These are phyloP conservation scores for Harringtonia aguacate DNA, from an alignment of 2,329 filamentous ascomycete genomes.

Conservation along the genomic window DNA sequence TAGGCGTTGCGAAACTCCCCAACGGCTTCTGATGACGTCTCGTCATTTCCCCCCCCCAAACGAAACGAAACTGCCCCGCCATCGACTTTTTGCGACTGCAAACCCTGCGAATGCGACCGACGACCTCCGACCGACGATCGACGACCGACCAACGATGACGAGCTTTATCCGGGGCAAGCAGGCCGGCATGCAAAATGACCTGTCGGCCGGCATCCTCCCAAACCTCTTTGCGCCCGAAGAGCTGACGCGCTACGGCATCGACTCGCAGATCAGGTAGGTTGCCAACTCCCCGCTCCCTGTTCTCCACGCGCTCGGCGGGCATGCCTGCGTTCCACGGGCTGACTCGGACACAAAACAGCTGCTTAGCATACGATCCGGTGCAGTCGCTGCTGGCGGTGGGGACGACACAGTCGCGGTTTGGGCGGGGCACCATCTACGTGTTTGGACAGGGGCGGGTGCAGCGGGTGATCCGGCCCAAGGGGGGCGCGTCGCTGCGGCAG, in stretches of 20 bases:
- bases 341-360: slow-evolving; percentile 41
- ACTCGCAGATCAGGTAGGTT: slow-evolving; percentile 59
- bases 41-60: not conserved
- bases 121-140: not conserved
- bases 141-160: slow-evolving; percentile 48
- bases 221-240: slow-evolving; percentile 78
- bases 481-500: slow-evolving; percentile 62
- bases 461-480: slow-evolving; percentile 59
- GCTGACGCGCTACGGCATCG: slow-evolving; percentile 72
- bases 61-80: not conserved
- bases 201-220: slow-evolving; percentile 69
- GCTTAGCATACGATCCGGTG: slow-evolving; percentile 82
- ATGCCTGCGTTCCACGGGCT: too few species aligned
- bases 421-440: slow-evolving; percentile 78
- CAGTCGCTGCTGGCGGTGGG: slow-evolving; percentile 90
- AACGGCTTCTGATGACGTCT: too few species aligned
- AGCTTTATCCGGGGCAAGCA: slow-evolving; percentile 87
- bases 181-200: slow-evolving; percentile 81
- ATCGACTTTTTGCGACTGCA: too few species aligned
- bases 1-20: too few species aligned
- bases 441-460: slow-evolving; percentile 75
- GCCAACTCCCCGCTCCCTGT: too few species aligned
- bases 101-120: too few species aligned
- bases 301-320: too few species aligned
- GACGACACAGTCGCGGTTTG: slow-evolving; percentile 78